Conservation (phyloP, 768 basidiomycete genomes). For the Tylopilus balloui region DNA sequence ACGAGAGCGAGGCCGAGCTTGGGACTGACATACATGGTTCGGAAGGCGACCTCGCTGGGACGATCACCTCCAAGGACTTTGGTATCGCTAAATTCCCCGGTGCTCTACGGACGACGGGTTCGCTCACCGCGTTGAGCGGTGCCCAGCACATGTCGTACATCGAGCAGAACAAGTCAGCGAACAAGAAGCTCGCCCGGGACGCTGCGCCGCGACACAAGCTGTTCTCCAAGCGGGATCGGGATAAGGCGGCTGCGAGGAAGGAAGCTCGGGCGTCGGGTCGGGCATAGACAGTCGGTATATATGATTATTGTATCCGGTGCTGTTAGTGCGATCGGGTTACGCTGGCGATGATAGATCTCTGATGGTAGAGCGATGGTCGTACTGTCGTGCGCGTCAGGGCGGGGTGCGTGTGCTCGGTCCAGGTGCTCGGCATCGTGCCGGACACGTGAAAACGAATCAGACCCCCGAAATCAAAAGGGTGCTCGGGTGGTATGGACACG, state of each 20-base stretch:
- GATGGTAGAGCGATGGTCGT: conserved; percentile 11
- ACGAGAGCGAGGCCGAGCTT: conserved; percentile 85
- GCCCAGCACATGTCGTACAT: conserved; percentile 91
- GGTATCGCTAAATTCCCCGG: conserved; percentile 60
- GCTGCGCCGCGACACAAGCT: conserved; percentile 64
- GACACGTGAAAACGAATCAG: conserved; percentile 29
- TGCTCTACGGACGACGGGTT: conserved; percentile 76
- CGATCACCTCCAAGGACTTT: conserved; percentile 83
- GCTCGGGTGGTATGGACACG: conserved; percentile 23
- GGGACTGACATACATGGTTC: conserved; percentile 78
- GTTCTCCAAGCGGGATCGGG: conserved; percentile 80
- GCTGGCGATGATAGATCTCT: conserved; percentile 6
- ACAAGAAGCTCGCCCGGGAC: conserved; percentile 66
- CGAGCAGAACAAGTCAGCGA: conserved; percentile 88
- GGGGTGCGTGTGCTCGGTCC: conserved; percentile 20
- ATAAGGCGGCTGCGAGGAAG: conserved; percentile 52
- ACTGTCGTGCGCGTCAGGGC: conserved; percentile 11
- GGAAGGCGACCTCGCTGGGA: conserved; percentile 83
- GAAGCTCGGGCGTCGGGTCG: conserved; percentile 36
- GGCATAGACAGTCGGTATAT: conserved; percentile 11
- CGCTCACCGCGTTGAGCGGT: conserved; percentile 78
- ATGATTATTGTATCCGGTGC: conserved; percentile 13
- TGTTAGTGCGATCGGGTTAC: conserved; percentile 14
- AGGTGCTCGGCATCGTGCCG: conserved; percentile 21
- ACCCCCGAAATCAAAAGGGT: conserved; percentile 28